Base-by-base conservation (phyloP, 805 yeast species). In the Lipomyces anomalus region DNA sequence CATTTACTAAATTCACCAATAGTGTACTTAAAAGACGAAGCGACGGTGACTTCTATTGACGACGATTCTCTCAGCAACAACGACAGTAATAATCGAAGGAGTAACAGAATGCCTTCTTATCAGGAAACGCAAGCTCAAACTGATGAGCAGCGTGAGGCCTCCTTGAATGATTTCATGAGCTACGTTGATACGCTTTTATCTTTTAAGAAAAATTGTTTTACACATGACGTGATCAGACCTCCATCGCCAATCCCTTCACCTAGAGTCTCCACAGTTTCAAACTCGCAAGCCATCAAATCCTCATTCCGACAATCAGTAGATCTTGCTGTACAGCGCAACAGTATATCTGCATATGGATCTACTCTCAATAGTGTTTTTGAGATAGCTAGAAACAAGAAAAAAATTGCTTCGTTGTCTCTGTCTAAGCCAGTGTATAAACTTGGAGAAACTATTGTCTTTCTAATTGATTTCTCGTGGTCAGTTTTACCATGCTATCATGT, bases 321-420 rank as follows among this genome's bases (percentile, higher is more conserved):
- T 48, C 35, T 47, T 24, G 47, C 47, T n/a, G 21, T 48, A 42
- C 53, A 43, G 34, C 44, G 52, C 6, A 48, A 43, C 23, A 44
- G 47, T 11, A 40, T 52, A 29, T 45, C 55, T 3, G 56, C 49
- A 2, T 52, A 53, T 26, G 55, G 50, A 2, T 6, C 40, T 17
- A 48, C 42, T 9, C 26, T 53, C 23, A 46, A 47, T 22, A 53
- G 35, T 20, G 34, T 47, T 20, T 67, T 59, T 38, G 69, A 67
- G 35, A 70, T 78, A 5, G 70, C 71, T 34, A 61, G 72, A 43
- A 64, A 70, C 43, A 67, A 72, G 6, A 58, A 64, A 36, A 56
- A 63, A 9, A 64, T 77, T 6, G 72, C 77, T 0, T 65, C 61
- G 16, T 38, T 73, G 17, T 46, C 57, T 1, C 60, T 72, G 22